Percentiles rank a stretch among this genome's conserved stretches.
phyloP scores from a whole-genome alignment of 305 asterid genomes.

The Solanum hybrid region DNA sequence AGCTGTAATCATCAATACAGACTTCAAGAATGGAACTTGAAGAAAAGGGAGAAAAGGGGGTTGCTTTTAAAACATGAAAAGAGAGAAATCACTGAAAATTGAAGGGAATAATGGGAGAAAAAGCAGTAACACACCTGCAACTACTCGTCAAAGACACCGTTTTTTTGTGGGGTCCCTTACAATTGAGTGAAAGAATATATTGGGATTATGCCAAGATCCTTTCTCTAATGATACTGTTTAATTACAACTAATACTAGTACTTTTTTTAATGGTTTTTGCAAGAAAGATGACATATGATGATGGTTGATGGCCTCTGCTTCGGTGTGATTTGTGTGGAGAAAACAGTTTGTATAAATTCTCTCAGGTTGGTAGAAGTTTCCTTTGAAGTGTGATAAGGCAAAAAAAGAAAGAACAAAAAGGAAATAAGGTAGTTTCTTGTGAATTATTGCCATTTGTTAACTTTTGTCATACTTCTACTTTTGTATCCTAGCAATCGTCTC shows the following conservation, averaged over 20 bases:
- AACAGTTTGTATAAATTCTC: not conserved
- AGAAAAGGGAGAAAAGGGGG: not conserved
- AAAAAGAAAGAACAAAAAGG: not conserved
- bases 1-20: constrained; percentile 2
- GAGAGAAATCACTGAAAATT: not conserved
- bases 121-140: not conserved
- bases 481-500: not conserved
- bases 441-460: not conserved
- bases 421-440: not conserved
- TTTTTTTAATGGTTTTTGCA: not conserved
- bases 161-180: constrained; percentile 2
- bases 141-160: not conserved
- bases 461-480: not conserved
- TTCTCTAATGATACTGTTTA: not conserved
- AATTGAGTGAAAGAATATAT: constrained; percentile 1
- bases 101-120: not conserved
- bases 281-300: not conserved
- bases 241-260: not conserved
- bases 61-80: not conserved
- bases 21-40: not conserved
- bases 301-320: not conserved
- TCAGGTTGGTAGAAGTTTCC: not conserved
- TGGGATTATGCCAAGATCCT: constrained; percentile 5
- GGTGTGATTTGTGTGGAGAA: not conserved
- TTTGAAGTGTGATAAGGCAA: not conserved